These are phyloP conservation scores for Trichosporon coremiiforme DNA, from an alignment of 1,284 basidiomycete species.

Conservation along the genomic window DNA sequence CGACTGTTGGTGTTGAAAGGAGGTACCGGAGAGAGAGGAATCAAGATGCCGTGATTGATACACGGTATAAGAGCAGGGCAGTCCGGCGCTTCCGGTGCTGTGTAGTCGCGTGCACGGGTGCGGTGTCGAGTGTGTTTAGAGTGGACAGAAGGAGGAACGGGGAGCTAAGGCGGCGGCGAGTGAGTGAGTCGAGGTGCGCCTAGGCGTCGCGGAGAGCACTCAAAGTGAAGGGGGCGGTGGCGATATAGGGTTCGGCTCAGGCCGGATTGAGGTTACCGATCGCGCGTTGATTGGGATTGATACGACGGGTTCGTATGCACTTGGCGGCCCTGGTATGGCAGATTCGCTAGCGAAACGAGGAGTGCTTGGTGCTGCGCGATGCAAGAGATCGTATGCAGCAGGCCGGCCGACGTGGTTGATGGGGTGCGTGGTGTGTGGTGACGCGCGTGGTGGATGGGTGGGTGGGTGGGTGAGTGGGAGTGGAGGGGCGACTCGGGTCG, in stretches of 20 bases:
- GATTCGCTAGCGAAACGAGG: background rate
- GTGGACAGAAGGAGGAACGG: background rate
- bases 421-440: background rate
- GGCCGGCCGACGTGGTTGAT: background rate
- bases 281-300: constrained; percentile 7
- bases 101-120: background rate
- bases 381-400: background rate
- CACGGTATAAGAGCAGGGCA: background rate
- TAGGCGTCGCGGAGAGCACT: constrained; percentile 3
- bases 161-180: constrained; percentile 10
- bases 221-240: constrained; percentile 9
- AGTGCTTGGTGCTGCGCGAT: background rate
- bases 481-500: background rate
- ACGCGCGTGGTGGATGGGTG: background rate
- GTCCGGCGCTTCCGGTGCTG: background rate
- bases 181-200: constrained; percentile 9
- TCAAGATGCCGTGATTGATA: constrained; percentile 14
- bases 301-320: background rate
- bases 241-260: constrained; percentile 13
- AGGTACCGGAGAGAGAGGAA: background rate
- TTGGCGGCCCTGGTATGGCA: background rate
- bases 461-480: background rate
- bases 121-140: constrained; percentile 10
- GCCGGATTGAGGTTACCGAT: constrained; percentile 10
- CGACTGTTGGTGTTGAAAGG: background rate